A percentile compares a stretch with the other conserved stretches of the same genome.
Conservation (phyloP, 257 asterid genomes). For the Solanum medicagineum region DNA sequence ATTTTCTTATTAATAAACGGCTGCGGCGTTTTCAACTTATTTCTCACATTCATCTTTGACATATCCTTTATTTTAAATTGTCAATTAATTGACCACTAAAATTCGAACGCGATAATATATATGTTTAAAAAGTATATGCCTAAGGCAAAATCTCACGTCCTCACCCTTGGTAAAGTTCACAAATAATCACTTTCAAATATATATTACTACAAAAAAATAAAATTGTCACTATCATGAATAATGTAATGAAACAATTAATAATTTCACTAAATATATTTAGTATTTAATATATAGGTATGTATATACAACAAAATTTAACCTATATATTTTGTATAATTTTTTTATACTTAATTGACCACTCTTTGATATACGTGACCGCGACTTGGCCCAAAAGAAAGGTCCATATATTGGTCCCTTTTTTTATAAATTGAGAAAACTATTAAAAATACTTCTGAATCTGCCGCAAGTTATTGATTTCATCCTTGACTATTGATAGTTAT, state of each 20-base stretch:
- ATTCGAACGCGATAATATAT: background rate
- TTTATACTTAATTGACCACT: background rate
- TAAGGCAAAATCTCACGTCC: background rate
- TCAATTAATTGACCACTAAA: background rate
- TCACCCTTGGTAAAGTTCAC: background rate
- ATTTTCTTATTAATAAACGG: background rate
- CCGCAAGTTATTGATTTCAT: too few species aligned
- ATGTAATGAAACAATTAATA: background rate
- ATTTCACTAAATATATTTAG: background rate
- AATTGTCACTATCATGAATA: background rate
- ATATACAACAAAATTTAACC: background rate
- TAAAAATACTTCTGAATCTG: too few species aligned
- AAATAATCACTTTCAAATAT: background rate
- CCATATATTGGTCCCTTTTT: background rate
- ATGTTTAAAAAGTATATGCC: background rate
- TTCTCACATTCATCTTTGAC: background rate
- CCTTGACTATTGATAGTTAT: too few species aligned
- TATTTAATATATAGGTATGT: background rate
- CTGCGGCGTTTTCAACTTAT: background rate
- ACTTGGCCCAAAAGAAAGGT: background rate
- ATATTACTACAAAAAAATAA: background rate
- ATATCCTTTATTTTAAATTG: background rate
- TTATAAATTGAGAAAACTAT: background rate
- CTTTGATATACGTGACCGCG: background rate
- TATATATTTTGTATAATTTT: background rate